Percentiles rank a stretch among this genome's conserved stretches.
Conservation (phyloP, 2,329 filamentous ascomycete species). For the Fusarium nurragi region DNA sequence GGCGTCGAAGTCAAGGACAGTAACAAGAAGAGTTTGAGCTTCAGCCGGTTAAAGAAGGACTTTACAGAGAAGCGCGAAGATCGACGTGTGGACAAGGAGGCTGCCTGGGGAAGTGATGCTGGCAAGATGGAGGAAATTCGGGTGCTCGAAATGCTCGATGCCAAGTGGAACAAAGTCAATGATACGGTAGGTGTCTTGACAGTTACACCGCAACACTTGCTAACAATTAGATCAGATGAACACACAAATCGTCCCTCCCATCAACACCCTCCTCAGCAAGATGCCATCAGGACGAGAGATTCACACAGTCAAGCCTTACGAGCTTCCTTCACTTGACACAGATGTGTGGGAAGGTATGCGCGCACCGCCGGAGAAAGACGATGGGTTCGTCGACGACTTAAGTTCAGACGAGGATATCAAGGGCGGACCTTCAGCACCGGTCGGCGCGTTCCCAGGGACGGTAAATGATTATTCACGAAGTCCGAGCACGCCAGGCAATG, state of each 20-base stretch:
- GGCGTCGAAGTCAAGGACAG: constrained; percentile 66
- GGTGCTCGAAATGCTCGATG: constrained; percentile 85
- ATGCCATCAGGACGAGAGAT: constrained; percentile 93
- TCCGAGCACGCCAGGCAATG: constrained; percentile 47
- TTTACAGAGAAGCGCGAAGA: constrained; percentile 83
- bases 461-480: constrained; percentile 50
- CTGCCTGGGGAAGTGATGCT: constrained; percentile 81
- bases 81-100: constrained; percentile 76
- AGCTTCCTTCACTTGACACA: constrained; percentile 70
- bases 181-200: constrained; percentile 73
- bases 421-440: constrained; percentile 47
- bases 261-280: constrained; percentile 75
- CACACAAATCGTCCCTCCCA: constrained; percentile 78
- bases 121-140: constrained; percentile 85
- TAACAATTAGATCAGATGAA: constrained; percentile 68
- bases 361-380: constrained; percentile 48
- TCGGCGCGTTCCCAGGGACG: constrained; percentile 63
- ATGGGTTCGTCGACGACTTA: constrained; percentile 47
- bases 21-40: constrained; percentile 63
- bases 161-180: constrained; percentile 92
- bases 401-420: constrained; percentile 54
- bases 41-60: constrained; percentile 75
- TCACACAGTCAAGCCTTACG: constrained; percentile 74
- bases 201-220: not conserved
- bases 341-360: constrained; percentile 71